These are phyloP conservation scores for Cubamyces lactineus DNA, from an alignment of 768 basidiomycete genomes.

Conservation along the genomic window DNA sequence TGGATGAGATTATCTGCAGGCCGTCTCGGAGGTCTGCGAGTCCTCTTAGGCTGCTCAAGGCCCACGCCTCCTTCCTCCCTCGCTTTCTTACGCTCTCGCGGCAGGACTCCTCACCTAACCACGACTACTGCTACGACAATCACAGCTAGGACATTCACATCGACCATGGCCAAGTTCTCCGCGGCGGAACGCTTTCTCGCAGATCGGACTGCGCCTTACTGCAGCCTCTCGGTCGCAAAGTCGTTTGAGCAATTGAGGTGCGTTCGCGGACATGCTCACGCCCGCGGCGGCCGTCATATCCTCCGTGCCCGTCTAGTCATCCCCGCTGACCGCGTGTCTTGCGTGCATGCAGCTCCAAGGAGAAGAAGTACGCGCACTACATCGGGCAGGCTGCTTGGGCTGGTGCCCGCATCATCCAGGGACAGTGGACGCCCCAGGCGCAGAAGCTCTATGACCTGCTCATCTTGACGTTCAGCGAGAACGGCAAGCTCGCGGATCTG, in stretches of 20 bases:
- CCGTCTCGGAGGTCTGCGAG: constrained; percentile 6
- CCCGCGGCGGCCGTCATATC: background rate
- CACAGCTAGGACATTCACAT: constrained; percentile 19
- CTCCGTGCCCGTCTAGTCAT: no score
- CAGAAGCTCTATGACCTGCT: constrained; percentile 70
- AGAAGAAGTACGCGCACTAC: constrained; percentile 81
- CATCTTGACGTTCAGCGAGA: constrained; percentile 66
- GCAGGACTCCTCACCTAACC: background rate
- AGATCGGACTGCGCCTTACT: constrained; percentile 76
- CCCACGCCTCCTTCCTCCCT: background rate
- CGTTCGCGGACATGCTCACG: background rate
- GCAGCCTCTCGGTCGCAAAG: constrained; percentile 66
- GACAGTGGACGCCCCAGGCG: constrained; percentile 80
- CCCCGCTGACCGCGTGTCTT: background rate
- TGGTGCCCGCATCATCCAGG: constrained; percentile 82
- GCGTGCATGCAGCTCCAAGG: constrained; percentile 52
- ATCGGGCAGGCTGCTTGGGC: constrained; percentile 78
- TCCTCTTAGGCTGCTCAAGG: constrained; percentile 2
- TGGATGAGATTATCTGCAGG: constrained; percentile 20
- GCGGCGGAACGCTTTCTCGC: constrained; percentile 68
- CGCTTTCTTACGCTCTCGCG: background rate
- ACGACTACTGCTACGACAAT: background rate
- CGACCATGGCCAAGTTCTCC: constrained; percentile 39
- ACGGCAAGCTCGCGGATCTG: constrained; percentile 62
- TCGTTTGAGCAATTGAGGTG: constrained; percentile 74